Evolutionary conservation across 352 stramenopile genomes (phyloP).

Genomic region (Globisporangium ultimum): DNA sequence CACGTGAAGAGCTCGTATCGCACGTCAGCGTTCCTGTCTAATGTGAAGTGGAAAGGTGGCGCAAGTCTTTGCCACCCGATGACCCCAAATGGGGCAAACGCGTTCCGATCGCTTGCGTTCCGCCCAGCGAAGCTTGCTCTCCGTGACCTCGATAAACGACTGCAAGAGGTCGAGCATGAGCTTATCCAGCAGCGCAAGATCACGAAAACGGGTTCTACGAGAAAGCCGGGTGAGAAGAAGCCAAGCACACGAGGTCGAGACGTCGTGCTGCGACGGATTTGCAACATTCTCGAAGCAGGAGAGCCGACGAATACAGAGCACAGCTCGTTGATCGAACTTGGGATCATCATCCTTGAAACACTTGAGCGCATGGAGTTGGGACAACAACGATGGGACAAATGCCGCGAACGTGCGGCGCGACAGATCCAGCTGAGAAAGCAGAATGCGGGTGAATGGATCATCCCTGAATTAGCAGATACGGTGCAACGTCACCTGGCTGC

Average conservation of each 20-base stretch:
- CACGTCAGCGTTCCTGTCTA: constrained; percentile 57
- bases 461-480: constrained; percentile 60
- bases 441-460: constrained; percentile 57
- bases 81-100: constrained; percentile 34
- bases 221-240: constrained; percentile 46
- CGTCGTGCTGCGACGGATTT: constrained; percentile 65
- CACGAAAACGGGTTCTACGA: constrained; percentile 32
- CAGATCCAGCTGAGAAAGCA: constrained; percentile 52
- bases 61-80: constrained; percentile 58
- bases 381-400: constrained; percentile 51
- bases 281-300: constrained; percentile 61
- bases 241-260: constrained; percentile 52
- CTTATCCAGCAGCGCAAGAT: constrained; percentile 51
- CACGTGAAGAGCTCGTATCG: constrained; percentile 17
- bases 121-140: constrained; percentile 62
- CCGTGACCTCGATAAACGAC: constrained; percentile 60
- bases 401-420: constrained; percentile 36
- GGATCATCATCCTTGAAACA: constrained; percentile 69
- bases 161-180: constrained; percentile 56
- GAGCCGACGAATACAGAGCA: constrained; percentile 52
- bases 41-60: constrained; percentile 66
- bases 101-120: constrained; percentile 67
- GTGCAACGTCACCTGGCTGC: constrained; percentile 47
- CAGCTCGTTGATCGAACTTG: constrained; percentile 64
- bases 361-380: constrained; percentile 64